Evolutionary conservation across 2,329 filamentous ascomycete genomes (phyloP).

Genomic region (Xylaria sp.): DNA sequence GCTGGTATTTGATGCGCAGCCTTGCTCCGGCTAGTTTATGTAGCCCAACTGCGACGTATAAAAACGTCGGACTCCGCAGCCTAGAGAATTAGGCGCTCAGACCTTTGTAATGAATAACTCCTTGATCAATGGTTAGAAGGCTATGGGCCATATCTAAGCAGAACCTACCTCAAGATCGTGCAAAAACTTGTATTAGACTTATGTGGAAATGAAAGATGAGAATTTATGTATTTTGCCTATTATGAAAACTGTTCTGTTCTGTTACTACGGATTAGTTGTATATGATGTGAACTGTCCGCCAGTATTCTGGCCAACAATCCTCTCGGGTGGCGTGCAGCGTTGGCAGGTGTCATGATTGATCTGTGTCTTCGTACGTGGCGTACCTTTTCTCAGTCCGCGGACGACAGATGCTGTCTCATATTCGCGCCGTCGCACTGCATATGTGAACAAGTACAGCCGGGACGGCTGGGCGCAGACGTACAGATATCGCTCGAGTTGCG

Average conservation of each 20-base stretch:
- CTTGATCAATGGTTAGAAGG: conserved; percentile 10
- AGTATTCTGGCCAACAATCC: background rate
- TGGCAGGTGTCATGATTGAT: conserved; percentile 11
- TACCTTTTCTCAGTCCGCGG: conserved; percentile 28
- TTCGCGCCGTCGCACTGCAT: conserved; percentile 44
- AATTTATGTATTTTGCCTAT: background rate
- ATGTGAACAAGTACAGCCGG: conserved; percentile 44
- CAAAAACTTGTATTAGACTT: background rate
- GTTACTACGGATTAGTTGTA: background rate
- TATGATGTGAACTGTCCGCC: background rate
- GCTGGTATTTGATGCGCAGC: conserved; percentile 2
- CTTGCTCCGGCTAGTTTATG: conserved; percentile 10
- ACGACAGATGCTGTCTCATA: conserved; percentile 44
- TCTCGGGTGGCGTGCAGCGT: conserved; percentile 9
- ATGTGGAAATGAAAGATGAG: background rate
- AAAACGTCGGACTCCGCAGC: conserved; percentile 14
- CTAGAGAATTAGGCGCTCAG: conserved; percentile 16
- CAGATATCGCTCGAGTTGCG: conserved; percentile 45
- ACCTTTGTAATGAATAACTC: conserved; percentile 19
- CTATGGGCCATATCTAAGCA: background rate
- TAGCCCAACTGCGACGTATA: conserved; percentile 15
- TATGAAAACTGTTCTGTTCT: background rate
- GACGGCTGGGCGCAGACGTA: conserved; percentile 47
- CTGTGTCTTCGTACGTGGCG: conserved; percentile 21
- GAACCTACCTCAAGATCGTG: background rate